Base-by-base conservation (phyloP, 371 early-diverging fungal species). In the Nematocida sp. region DNA sequence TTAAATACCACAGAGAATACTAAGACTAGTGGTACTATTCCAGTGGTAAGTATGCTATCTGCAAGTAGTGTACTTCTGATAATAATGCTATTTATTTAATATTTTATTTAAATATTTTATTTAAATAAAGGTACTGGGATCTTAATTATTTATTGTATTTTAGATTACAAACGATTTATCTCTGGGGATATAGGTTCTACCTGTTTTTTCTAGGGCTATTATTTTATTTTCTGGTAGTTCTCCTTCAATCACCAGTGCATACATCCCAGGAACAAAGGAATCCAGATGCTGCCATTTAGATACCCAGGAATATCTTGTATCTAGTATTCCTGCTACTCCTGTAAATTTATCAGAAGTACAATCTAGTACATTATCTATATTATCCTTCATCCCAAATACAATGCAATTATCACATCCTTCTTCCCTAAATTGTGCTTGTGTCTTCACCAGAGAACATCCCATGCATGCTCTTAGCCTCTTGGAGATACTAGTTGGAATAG, bases 221-320 rank as follows among this genome's bases (percentile, higher is more conserved):
- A 84, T 75, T 41, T 62, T 53, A 21, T 78, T 78, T 27, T 82
- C 82, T 32, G 77, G 75, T 4, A 82, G 53, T 19, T 63, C 78
- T 2, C 84, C 84, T 29, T 81, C 81, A 5, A 82, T 77, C 21
- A 62, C 78, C 53, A 84, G 78, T 29, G 81, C 81, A 78, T 84
- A 84, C 51, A 79, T 37, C 27, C 84, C 84, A 41, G 62, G 61
- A 17, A 47, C 62, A 53, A 43, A 80, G 47, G 34, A 53, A 37
- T 63, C 64, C 29, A 79, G 55, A 40, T 82, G 77, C 49, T 82
- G 84, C 84, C 84, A 84, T 52, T 79, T 82, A 25, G 79, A 80
- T 25, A 82, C 77, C 84, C 84, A 84, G 32, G 78, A 77, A 7
- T 52, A 63, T 23, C 74, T 63, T 29, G 78, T 62, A 45, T 81